Conservation (phyloP, 192 early-diverging fungal genomes). For the Backusella parvicylindrica region DNA sequence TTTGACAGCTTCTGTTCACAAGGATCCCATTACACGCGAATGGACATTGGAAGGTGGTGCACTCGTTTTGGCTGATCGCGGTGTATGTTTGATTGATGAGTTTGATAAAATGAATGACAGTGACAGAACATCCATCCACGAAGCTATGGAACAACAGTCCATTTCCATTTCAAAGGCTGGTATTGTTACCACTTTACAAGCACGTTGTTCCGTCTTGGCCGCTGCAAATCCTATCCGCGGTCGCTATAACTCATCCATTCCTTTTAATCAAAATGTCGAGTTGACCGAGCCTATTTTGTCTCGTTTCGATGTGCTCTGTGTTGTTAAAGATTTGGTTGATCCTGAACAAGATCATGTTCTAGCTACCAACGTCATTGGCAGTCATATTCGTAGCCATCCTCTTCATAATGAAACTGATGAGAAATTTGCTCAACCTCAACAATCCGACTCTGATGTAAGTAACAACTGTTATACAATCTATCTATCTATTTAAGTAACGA, state of each 20-base stretch:
- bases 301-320: conserved; percentile 96
- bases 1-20: conserved; percentile 79
- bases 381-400: conserved; percentile 92
- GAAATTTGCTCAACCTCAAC: conserved; percentile 31
- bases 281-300: conserved; percentile 98
- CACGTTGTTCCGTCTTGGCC: conserved; percentile 77
- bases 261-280: conserved; percentile 97
- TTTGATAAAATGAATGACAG: conserved; percentile 92
- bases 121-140: conserved; percentile 94
- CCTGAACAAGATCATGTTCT: conserved; percentile 87
- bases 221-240: conserved; percentile 85
- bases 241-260: conserved; percentile 83
- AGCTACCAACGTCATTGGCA: conserved; percentile 90
- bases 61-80: conserved; percentile 82
- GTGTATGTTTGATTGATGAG: conserved; percentile 86
- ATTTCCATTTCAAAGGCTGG: conserved; percentile 88
- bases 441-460: conserved; percentile 60
- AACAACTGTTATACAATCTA: not conserved
- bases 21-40: conserved; percentile 82
- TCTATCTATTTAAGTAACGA: conserved; percentile 10
- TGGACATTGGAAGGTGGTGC: conserved; percentile 92
- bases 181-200: conserved; percentile 83
- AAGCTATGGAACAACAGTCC: conserved; percentile 90
- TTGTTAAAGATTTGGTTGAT: conserved; percentile 91
- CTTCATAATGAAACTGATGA: conserved; percentile 37